Evolutionary conservation across 2,329 filamentous ascomycete genomes (phyloP).

Genomic region (Blumeria graminis): DNA sequence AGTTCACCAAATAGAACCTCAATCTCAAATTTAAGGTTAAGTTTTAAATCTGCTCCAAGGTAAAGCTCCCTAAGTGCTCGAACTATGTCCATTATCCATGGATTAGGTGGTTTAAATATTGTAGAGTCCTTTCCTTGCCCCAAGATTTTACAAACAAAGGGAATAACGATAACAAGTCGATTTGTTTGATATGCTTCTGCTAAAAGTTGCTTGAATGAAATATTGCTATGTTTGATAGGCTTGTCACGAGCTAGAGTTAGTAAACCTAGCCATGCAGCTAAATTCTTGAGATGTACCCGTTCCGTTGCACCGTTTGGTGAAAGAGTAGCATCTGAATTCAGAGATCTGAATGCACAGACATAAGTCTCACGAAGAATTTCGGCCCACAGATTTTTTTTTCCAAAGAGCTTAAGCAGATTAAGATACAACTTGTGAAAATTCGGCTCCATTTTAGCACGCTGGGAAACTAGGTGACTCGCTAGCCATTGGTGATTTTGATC

Average conservation of each 20-base stretch:
- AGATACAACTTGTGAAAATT: conserved; percentile 92
- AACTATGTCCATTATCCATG: conserved; percentile 94
- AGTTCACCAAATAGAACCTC: conserved; percentile 90
- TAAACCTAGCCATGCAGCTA: conserved; percentile 81
- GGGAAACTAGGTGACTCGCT: conserved; percentile 78
- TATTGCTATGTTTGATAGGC: conserved; percentile 87
- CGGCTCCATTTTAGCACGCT: conserved; percentile 88
- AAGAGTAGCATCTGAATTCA: conserved; percentile 74
- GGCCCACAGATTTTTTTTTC: conserved; percentile 54
- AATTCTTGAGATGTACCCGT: conserved; percentile 70
- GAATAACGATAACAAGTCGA: conserved; percentile 74
- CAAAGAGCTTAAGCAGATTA: conserved; percentile 63
- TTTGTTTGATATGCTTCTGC: conserved; percentile 88
- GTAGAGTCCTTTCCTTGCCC: conserved; percentile 63
- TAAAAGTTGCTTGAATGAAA: conserved; percentile 87
- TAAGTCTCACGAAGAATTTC: conserved; percentile 91
- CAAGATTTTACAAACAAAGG: conserved; percentile 91
- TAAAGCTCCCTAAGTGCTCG: conserved; percentile 81
- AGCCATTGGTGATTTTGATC: conserved; percentile 88
- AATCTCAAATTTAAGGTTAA: conserved; percentile 96
- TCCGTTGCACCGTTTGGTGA: conserved; percentile 49
- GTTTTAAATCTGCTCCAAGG: conserved; percentile 73
- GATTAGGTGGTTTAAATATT: conserved; percentile 84
- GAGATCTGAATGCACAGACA: conserved; percentile 57
- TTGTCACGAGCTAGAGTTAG: conserved; percentile 82